phyloP scores from a whole-genome alignment of 768 basidiomycete species.

The Kwoniella newhampshirensis region DNA sequence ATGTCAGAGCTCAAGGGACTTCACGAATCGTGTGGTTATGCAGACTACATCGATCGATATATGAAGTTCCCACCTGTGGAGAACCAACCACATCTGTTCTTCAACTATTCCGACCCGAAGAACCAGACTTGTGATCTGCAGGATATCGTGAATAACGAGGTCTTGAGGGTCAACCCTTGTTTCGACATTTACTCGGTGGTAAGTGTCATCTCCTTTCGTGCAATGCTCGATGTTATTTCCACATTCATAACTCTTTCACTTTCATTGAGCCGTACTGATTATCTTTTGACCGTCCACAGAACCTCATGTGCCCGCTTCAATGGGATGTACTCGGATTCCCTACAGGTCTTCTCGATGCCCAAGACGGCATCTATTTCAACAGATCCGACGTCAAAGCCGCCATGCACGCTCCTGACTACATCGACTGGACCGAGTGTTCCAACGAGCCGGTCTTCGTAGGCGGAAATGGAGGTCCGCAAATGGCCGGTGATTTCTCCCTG shows the following conservation, averaged over 20 bases:
- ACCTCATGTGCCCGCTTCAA: background rate
- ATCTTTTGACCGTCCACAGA: no score
- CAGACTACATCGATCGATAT: constrained; percentile 5
- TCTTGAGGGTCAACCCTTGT: constrained; percentile 2
- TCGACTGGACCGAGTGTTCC: background rate
- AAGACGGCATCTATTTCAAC: constrained; percentile 1
- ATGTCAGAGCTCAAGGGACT: constrained; percentile 2
- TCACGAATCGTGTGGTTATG: constrained; percentile 11
- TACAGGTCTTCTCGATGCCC: background rate
- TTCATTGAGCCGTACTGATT: background rate
- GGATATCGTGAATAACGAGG: background rate
- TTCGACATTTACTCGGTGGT: constrained; percentile 8
- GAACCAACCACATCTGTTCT: background rate
- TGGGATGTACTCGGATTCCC: constrained; percentile 6
- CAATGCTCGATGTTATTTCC: no score
- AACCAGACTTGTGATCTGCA: background rate
- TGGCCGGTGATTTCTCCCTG: background rate
- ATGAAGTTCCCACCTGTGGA: constrained; percentile 1
- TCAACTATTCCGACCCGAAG: constrained; percentile 5
- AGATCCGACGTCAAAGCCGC: constrained; percentile 6
- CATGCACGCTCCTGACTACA: constrained; percentile 3
- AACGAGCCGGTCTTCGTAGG: background rate
- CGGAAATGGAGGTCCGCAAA: background rate
- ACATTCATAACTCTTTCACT: no score
- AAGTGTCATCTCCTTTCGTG: no score